These are phyloP conservation scores for Epichloe glyceriae DNA, from an alignment of 2,329 filamentous ascomycete genomes.

Conservation along the genomic window DNA sequence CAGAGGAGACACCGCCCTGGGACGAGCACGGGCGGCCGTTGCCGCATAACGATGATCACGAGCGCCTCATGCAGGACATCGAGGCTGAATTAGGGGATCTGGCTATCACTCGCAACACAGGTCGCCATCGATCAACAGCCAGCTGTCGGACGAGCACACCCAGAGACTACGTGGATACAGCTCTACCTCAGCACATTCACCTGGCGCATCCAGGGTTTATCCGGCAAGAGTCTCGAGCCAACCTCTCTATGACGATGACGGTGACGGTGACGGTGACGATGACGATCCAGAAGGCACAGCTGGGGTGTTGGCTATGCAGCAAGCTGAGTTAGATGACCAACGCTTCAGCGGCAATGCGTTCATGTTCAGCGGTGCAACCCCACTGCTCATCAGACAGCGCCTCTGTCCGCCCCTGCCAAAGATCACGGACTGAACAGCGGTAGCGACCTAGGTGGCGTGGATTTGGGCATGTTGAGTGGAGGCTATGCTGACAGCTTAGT, in stretches of 20 bases:
- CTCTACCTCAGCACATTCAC: slow-evolving; percentile 34
- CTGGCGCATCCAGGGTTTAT: slow-evolving; percentile 10
- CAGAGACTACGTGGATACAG: slow-evolving; percentile 36
- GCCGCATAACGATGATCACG: slow-evolving; percentile 17
- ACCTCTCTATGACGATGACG: slow-evolving; percentile 22
- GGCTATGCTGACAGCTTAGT: slow-evolving; percentile 45
- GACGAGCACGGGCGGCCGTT: slow-evolving; percentile 21
- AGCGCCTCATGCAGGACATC: slow-evolving; percentile 43
- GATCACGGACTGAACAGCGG: slow-evolving; percentile 46
- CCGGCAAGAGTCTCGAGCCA: slow-evolving; percentile 2
- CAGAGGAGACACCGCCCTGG: slow-evolving; percentile 30
- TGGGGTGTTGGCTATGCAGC: slow-evolving; percentile 69
- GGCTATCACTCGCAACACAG: slow-evolving; percentile 20
- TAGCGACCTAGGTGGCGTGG: slow-evolving; percentile 57
- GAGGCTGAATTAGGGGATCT: slow-evolving; percentile 37
- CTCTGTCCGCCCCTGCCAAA: slow-evolving; percentile 34
- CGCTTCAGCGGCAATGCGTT: slow-evolving; percentile 24
- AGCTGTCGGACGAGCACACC: slow-evolving; percentile 32
- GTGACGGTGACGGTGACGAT: slow-evolving; percentile 47
- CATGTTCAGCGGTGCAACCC: slow-evolving; percentile 11
- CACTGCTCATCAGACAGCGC: neutral
- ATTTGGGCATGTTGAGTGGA: slow-evolving; percentile 62
- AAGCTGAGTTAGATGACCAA: slow-evolving; percentile 69
- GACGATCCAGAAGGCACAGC: slow-evolving; percentile 81
- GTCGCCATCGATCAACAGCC: slow-evolving; percentile 32